A percentile compares a stretch with the other conserved stretches of the same genome.
Conservation (phyloP, 2,329 filamentous ascomycete species). For the Waltergamsia citrina region DNA sequence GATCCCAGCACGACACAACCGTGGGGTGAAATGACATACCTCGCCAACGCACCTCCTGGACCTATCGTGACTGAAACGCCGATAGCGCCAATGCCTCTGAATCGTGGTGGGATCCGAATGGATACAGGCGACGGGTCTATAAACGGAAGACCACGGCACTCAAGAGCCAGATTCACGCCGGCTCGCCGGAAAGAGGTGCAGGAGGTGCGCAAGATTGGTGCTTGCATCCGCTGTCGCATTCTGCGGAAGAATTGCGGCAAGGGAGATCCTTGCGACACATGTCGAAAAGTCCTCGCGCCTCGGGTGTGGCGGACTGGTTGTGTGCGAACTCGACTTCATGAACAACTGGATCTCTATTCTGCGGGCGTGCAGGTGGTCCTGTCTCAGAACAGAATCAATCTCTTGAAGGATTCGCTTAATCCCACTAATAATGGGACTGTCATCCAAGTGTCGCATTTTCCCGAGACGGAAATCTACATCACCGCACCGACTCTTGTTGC, state of each 20-base stretch:
- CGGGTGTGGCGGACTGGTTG: constrained; percentile 58
- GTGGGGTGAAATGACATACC: constrained; percentile 45
- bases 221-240: constrained; percentile 57
- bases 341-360: constrained; percentile 53
- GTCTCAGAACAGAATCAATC: constrained; percentile 49
- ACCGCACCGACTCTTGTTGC: constrained; percentile 23
- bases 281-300: constrained; percentile 52
- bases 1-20: constrained; percentile 25
- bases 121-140: constrained; percentile 31
- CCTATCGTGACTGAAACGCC: constrained; percentile 16
- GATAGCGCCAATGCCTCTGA: constrained; percentile 20
- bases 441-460: constrained; percentile 52
- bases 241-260: constrained; percentile 58
- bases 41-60: constrained; percentile 24
- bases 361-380: constrained; percentile 55
- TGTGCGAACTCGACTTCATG: constrained; percentile 51
- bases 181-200: constrained; percentile 55
- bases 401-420: constrained; percentile 38
- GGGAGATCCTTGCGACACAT: constrained; percentile 53
- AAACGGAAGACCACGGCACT: constrained; percentile 41
- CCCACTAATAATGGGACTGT: constrained; percentile 37
- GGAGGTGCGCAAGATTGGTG: constrained; percentile 54
- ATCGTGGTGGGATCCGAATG: constrained; percentile 43
- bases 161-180: constrained; percentile 47
- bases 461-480: constrained; percentile 35